phyloP scores from a whole-genome alignment of 1,284 basidiomycete species.

The Omphalotus olearius region DNA sequence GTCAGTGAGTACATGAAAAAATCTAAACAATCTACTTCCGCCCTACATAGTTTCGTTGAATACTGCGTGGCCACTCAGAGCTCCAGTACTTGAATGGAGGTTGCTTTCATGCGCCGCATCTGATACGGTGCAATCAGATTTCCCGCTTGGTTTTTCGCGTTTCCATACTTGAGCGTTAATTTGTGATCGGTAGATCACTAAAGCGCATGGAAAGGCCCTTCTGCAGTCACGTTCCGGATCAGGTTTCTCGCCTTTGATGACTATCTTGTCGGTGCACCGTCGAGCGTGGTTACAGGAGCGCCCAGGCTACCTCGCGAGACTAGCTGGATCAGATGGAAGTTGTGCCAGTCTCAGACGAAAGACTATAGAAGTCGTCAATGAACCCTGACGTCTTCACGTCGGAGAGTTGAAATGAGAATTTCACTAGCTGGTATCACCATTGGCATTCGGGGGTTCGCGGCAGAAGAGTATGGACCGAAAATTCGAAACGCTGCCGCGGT shows the following conservation, averaged over 20 bases:
- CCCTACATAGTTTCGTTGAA: background rate
- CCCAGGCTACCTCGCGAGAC: slow-evolving; percentile 7
- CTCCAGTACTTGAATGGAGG: slow-evolving; percentile 15
- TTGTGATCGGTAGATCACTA: slow-evolving; percentile 12
- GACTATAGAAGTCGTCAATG: background rate
- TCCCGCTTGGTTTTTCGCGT: slow-evolving; percentile 9
- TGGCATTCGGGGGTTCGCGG: slow-evolving; percentile 11
- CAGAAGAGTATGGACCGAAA: slow-evolving; percentile 9
- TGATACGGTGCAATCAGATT: slow-evolving; percentile 13
- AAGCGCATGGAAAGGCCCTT: slow-evolving; percentile 14
- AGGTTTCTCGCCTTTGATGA: slow-evolving; percentile 13
- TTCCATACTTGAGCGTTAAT: slow-evolving; percentile 16
- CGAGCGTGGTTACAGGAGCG: slow-evolving; percentile 17
- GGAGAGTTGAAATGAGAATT: no score
- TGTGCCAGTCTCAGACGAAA: slow-evolving; percentile 14
- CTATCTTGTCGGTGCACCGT: slow-evolving; percentile 8
- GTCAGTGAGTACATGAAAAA: no score
- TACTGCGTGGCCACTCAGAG: slow-evolving; percentile 9
- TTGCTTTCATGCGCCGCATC: slow-evolving; percentile 9
- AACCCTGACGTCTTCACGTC: no score
- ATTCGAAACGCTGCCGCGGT: slow-evolving; percentile 17
- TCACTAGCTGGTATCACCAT: slow-evolving; percentile 12
- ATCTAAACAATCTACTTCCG: no score
- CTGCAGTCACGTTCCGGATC: slow-evolving; percentile 9
- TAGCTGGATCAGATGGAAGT: slow-evolving; percentile 20